These are phyloP conservation scores for Micractinium conductrix DNA, from an alignment of 139 green algal genomes.

Conservation along the genomic window DNA sequence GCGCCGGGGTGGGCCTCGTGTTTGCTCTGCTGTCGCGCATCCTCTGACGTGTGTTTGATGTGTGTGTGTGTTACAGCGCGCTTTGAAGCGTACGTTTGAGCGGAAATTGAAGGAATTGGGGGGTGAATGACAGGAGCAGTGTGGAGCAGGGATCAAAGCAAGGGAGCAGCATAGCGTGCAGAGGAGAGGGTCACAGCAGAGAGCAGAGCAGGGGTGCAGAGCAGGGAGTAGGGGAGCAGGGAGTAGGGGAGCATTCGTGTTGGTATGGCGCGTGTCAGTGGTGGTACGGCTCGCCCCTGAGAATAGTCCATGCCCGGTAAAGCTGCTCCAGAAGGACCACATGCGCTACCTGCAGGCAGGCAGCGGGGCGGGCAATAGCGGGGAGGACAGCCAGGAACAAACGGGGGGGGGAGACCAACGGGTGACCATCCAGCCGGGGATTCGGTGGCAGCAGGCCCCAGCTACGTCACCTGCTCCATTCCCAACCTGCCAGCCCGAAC, in stretches of 20 bases:
- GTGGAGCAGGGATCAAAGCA: too few species aligned
- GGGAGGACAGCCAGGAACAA: background rate
- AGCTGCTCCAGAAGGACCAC: conserved; percentile 90
- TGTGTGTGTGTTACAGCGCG: too few species aligned
- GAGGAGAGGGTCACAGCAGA: background rate
- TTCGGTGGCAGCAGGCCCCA: background rate
- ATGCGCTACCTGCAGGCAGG: conserved; percentile 79
- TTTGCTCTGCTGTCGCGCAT: conserved; percentile 36
- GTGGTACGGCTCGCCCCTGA: conserved; percentile 84
- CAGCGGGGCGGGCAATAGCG: background rate
- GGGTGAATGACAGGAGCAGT: too few species aligned
- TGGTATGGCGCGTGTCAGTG: conserved; percentile 58
- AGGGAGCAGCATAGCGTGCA: too few species aligned
- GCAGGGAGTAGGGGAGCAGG: background rate
- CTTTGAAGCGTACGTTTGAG: too few species aligned
- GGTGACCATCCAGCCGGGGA: background rate
- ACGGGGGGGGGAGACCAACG: background rate
- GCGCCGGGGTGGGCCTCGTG: conserved; percentile 39
- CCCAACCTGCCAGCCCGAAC: background rate
- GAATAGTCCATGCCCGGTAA: conserved; percentile 84
- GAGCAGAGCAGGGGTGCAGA: background rate
- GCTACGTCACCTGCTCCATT: background rate
- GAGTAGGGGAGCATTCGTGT: background rate
- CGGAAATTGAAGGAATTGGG: too few species aligned
- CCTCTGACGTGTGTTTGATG: too few species aligned